These are phyloP conservation scores for Zhuliangozyma blackwelliae DNA, from an alignment of 1,139 yeast species.

Conservation along the genomic window DNA sequence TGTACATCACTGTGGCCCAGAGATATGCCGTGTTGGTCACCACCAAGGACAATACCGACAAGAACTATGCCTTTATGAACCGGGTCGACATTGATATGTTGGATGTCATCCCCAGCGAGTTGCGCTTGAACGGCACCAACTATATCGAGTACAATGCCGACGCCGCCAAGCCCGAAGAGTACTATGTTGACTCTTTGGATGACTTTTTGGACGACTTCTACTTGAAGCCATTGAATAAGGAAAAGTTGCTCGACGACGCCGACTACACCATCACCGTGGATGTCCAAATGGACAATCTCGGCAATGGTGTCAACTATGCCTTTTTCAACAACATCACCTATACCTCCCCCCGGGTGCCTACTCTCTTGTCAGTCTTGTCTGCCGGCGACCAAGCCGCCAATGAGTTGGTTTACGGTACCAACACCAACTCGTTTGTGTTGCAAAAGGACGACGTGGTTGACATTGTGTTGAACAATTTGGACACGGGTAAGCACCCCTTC, in stretches of 20 bases:
- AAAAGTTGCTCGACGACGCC: constrained; percentile 47
- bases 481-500: constrained; percentile 91
- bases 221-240: constrained; percentile 42
- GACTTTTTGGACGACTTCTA: constrained; percentile 53
- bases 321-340: constrained; percentile 68
- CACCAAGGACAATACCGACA: constrained; percentile 43
- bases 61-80: constrained; percentile 61
- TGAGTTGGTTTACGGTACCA: constrained; percentile 59
- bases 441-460: constrained; percentile 64
- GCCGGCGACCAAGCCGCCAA: constrained; percentile 45
- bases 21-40: constrained; percentile 59
- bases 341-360: constrained; percentile 62
- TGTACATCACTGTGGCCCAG: constrained; percentile 70
- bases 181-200: constrained; percentile 20
- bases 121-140: constrained; percentile 52
- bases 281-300: constrained; percentile 64
- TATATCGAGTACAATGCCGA: constrained; percentile 46
- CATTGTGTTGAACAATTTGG: constrained; percentile 65
- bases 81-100: constrained; percentile 62
- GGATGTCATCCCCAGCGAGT: constrained; percentile 54
- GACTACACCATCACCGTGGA: constrained; percentile 57
- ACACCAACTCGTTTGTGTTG: constrained; percentile 59
- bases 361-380: constrained; percentile 55
- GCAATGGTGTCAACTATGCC: constrained; percentile 72
- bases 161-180: constrained; percentile 21